phyloP scores from a whole-genome alignment of 768 basidiomycete genomes.

The Lentinula raphanica region DNA sequence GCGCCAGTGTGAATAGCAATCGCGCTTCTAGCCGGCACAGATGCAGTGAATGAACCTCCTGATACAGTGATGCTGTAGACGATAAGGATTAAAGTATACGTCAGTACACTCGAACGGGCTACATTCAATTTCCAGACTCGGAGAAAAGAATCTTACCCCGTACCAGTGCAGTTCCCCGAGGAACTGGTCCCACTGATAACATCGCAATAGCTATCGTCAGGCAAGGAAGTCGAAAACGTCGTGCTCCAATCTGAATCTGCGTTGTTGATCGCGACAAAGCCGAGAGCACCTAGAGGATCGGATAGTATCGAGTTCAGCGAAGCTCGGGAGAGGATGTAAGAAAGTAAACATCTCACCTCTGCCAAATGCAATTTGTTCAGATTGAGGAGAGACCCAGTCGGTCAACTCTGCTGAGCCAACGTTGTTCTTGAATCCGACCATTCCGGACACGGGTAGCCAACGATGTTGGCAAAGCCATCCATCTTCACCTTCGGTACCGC shows the following conservation, averaged over 20 bases:
- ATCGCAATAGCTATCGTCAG: conserved; percentile 59
- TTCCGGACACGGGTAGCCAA: conserved; percentile 49
- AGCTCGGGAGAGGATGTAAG: neutral
- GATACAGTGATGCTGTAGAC: conserved; percentile 47
- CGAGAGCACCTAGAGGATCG: conserved; percentile 44
- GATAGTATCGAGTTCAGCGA: neutral
- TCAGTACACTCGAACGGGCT: neutral
- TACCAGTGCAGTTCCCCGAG: conserved; percentile 43
- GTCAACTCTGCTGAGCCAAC: conserved; percentile 47
- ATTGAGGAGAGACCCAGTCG: conserved; percentile 54
- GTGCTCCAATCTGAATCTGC: conserved; percentile 48
- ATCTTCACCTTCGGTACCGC: conserved; percentile 41
- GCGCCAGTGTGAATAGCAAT: conserved; percentile 52
- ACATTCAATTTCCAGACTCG: neutral
- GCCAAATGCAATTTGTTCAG: conserved; percentile 62
- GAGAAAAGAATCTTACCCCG: conserved; percentile 31
- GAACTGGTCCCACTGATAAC: conserved; percentile 46
- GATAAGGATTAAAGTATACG: neutral
- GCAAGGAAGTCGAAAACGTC: conserved; percentile 53
- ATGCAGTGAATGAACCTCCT: conserved; percentile 44
- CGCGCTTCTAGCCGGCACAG: conserved; percentile 46
- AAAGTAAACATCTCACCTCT: conserved; percentile 35
- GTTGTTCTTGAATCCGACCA: conserved; percentile 60
- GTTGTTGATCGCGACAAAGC: conserved; percentile 68
- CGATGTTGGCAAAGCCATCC: conserved; percentile 69